Evolutionary conservation across 495 filamentous ascomycete species (phyloP).

Genomic region (Penicillium ucsense): DNA sequence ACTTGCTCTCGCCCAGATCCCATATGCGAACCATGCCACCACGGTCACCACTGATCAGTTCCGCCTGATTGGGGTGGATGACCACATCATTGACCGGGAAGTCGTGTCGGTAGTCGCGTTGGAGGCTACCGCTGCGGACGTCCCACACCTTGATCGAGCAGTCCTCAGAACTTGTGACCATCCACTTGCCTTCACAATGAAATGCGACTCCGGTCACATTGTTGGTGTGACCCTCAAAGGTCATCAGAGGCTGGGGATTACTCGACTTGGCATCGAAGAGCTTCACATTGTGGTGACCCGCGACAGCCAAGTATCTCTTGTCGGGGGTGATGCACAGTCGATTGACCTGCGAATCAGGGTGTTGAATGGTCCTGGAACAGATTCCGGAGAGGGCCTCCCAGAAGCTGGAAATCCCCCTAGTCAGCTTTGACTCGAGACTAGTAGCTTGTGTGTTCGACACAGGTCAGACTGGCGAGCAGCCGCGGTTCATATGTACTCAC

Average conservation of each 20-base stretch:
- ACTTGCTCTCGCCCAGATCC: slow-evolving; percentile 95
- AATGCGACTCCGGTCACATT: slow-evolving; percentile 96
- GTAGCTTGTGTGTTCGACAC: neutral
- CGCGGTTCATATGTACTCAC: slow-evolving; percentile 38
- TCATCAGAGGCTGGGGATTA: slow-evolving; percentile 82
- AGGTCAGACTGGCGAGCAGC: neutral
- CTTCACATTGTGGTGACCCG: slow-evolving; percentile 89
- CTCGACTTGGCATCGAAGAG: slow-evolving; percentile 96
- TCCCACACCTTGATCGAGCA: slow-evolving; percentile 99
- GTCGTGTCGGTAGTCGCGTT: slow-evolving; percentile 85
- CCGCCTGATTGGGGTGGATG: slow-evolving; percentile 96
- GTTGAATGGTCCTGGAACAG: slow-evolving; percentile 94
- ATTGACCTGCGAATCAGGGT: slow-evolving; percentile 96
- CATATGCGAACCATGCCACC: slow-evolving; percentile 89
- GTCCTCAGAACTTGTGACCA: slow-evolving; percentile 98
- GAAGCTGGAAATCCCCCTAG: slow-evolving; percentile 47
- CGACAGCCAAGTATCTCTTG: slow-evolving; percentile 90
- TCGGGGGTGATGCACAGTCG: slow-evolving; percentile 96
- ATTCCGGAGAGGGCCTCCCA: slow-evolving; percentile 98
- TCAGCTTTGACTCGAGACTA: no score
- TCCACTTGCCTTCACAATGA: slow-evolving; percentile 98
- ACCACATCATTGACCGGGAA: slow-evolving; percentile 84
- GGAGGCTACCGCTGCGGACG: slow-evolving; percentile 75
- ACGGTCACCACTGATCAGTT: slow-evolving; percentile 92
- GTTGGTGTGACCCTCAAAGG: slow-evolving; percentile 89